A percentile compares a stretch with the other conserved stretches of the same genome.
Evolutionary conservation across 208 protist species (phyloP).

Genomic region (Trypanosoma brucei): DNA sequence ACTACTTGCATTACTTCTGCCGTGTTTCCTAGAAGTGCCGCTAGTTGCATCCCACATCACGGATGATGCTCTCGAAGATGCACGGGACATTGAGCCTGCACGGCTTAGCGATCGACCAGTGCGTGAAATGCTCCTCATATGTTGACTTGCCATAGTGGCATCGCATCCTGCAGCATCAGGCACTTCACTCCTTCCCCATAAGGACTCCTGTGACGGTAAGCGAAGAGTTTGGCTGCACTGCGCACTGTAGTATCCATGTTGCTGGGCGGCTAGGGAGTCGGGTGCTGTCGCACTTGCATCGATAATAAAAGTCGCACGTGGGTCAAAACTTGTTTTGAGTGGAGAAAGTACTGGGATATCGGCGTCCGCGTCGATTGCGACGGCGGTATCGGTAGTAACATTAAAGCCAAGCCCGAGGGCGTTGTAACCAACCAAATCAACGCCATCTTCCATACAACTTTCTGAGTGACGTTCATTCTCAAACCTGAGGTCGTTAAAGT

Average conservation of each 20-base stretch:
- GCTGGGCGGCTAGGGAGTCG: conserved; percentile 20
- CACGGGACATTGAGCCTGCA: conserved; percentile 17
- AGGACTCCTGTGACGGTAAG: conserved; percentile 38
- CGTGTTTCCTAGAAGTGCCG: conserved; percentile 1
- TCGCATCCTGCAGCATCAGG: conserved; percentile 12
- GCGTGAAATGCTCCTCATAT: not conserved
- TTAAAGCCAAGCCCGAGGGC: not conserved
- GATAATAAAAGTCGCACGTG: conserved; percentile 27
- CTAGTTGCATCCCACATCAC: not conserved
- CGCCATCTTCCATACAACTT: not conserved
- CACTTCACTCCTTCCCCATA: conserved; percentile 27
- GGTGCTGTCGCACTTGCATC: conserved; percentile 22
- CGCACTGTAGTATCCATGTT: conserved; percentile 28
- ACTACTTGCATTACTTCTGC: conserved; percentile 7
- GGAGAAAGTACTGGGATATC: conserved; percentile 20
- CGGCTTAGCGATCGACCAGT: conserved; percentile 1
- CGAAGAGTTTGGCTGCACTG: conserved; percentile 41
- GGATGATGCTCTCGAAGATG: conserved; percentile 24
- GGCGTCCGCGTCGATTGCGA: not conserved
- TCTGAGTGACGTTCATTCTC: conserved; percentile 4
- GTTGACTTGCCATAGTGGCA: not conserved
- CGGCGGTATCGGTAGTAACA: not conserved
- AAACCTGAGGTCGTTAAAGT: conserved; percentile 36
- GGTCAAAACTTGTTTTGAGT: conserved; percentile 35
- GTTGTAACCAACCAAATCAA: conserved; percentile 2